Conservation (phyloP, 768 basidiomycete genomes). For the Sistotremastrum niveocremeum region DNA sequence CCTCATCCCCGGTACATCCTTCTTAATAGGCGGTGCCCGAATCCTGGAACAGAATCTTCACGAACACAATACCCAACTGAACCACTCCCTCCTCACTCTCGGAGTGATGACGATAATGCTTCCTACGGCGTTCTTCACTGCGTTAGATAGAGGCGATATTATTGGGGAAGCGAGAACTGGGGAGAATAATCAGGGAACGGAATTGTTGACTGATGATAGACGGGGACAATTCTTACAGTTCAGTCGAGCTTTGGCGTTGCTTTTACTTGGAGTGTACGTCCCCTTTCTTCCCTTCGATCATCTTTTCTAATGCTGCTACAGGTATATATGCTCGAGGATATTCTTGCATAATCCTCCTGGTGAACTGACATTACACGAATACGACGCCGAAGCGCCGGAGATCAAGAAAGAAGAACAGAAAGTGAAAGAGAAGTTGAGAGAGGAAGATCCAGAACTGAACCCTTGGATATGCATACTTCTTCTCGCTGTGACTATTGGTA, state of each 20-base stretch:
- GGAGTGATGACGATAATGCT: slow-evolving; percentile 52
- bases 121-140: slow-evolving; percentile 56
- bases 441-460: slow-evolving; percentile 43
- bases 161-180: slow-evolving; percentile 9
- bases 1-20: slow-evolving; percentile 55
- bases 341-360: slow-evolving; percentile 64
- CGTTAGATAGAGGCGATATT: slow-evolving; percentile 27
- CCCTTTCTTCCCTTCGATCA: background rate
- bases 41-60: slow-evolving; percentile 56
- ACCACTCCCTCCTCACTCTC: slow-evolving; percentile 47
- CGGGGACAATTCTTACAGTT: slow-evolving; percentile 39
- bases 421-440: slow-evolving; percentile 26
- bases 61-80: slow-evolving; percentile 50
- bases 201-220: slow-evolving; percentile 28
- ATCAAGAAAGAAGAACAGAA: slow-evolving; percentile 24
- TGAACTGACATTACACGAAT: slow-evolving; percentile 29
- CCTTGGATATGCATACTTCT: slow-evolving; percentile 47
- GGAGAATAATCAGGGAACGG: slow-evolving; percentile 5
- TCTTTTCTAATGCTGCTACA: slow-evolving; percentile 11
- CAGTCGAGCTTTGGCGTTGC: slow-evolving; percentile 51
- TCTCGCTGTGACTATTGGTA: slow-evolving; percentile 35
- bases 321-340: slow-evolving; percentile 54
- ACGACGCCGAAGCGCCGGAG: slow-evolving; percentile 26
- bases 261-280: slow-evolving; percentile 46
- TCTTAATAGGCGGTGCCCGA: slow-evolving; percentile 58